Base-by-base conservation (phyloP, 2,329 filamentous ascomycete species). In the Stenocarpella maydis region DNA sequence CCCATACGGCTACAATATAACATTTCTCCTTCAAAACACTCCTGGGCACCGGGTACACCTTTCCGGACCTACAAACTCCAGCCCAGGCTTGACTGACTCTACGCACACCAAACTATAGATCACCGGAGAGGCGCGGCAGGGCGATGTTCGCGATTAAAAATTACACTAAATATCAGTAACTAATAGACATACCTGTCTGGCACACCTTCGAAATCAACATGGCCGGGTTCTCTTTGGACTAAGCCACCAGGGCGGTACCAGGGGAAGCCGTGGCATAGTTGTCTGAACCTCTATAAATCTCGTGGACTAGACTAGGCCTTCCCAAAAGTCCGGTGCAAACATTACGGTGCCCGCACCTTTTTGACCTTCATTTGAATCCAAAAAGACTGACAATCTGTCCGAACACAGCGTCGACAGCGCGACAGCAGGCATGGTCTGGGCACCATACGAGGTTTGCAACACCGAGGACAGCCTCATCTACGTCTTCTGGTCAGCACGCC, bases 401-500 rank as follows among this genome's bases (percentile, higher is more conserved):
- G 17, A 47, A 10, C 4, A 12, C 37, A 81, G 78, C 5, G 66
- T 81, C 8, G 79, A 81, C 58, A 69, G 67, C 0, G 75, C 73
- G 1, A 79, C 77, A 1, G 78, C 80, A 1, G 80, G 80, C 7
- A 81, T 80, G 79, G 74, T 74, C 1, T 81, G 78, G 80, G 80
- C 80, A 0, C 80, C 80, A 0, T 80, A 78, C 0, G 80, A 73
- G 5, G 77, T 81, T 31, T 81, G 76, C 78, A 76, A 81, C 26
- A 75, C 79, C 15, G 74, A 64, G 1, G 75, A 75, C 5, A 73
- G 75, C 19, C 79, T 82, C 52, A 86, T 83, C 74, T 80, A 83
- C 21, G 80, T 86, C 54, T 83, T 84, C 75, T 86, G 84, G 85
- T 78, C 85, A 0, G 80, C 80, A 8, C 79, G 82, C 17, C 76